Evolutionary conservation across 2,329 filamentous ascomycete genomes (phyloP).

Genomic region (Ophiostoma himal-ulmi): DNA sequence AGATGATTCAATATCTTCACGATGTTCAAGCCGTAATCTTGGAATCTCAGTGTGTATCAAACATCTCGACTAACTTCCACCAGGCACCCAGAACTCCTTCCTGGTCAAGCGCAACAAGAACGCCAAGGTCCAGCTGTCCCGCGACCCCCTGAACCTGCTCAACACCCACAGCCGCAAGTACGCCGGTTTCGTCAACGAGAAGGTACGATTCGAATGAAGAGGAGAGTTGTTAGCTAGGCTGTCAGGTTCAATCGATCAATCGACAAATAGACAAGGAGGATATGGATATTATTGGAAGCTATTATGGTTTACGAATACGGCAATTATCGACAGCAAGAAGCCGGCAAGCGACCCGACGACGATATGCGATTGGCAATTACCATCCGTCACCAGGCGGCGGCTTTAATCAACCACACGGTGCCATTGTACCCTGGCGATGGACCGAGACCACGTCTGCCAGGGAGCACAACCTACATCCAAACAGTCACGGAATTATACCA

Average conservation of each 20-base stretch:
- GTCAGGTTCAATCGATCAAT: background rate
- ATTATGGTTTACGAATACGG: background rate
- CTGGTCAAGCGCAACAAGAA: constrained; percentile 80
- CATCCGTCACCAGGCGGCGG: background rate
- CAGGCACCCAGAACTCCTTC: constrained; percentile 83
- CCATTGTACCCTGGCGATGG: background rate
- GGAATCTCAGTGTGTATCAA: background rate
- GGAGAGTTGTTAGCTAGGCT: background rate
- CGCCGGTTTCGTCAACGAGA: constrained; percentile 87
- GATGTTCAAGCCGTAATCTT: background rate
- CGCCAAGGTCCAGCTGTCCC: constrained; percentile 84
- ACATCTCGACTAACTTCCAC: constrained; percentile 13
- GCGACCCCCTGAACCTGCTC: constrained; percentile 85
- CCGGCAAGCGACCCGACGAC: background rate
- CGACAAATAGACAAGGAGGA: background rate
- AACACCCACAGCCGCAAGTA: constrained; percentile 94
- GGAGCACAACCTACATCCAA: background rate
- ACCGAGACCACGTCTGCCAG: background rate
- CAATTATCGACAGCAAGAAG: background rate
- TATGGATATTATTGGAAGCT: background rate
- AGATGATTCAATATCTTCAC: background rate
- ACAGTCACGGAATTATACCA: background rate
- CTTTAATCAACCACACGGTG: background rate
- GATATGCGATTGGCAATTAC: background rate
- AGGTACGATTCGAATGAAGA: constrained; percentile 55